Evolutionary conservation across 2,329 filamentous ascomycete species (phyloP).

Genomic region (Alternaria hordeiaustralica): DNA sequence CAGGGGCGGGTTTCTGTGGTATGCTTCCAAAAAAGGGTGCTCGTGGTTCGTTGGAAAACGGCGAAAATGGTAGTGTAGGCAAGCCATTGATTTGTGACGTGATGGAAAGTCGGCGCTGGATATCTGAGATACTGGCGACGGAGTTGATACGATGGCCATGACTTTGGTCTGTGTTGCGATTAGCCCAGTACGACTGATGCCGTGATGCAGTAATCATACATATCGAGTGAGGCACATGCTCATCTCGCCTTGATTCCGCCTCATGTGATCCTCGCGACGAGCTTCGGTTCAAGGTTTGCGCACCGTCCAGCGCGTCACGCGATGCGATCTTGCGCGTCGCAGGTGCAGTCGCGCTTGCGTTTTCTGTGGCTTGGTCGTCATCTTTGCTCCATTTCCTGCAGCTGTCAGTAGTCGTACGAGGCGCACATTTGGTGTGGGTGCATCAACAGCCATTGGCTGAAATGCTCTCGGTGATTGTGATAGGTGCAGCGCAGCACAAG

Average conservation of each 20-base stretch:
- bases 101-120: conserved; percentile 55
- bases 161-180: conserved; percentile 53
- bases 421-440: conserved; percentile 3
- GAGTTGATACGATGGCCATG: conserved; percentile 52
- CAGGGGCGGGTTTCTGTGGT: conserved; percentile 52
- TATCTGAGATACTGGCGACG: conserved; percentile 49
- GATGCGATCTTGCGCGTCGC: conserved; percentile 49
- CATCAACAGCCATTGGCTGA: conserved; percentile 9
- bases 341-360: conserved; percentile 25
- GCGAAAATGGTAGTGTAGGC: conserved; percentile 45
- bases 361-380: conserved; percentile 43
- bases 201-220: conserved; percentile 56
- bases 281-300: conserved; percentile 38
- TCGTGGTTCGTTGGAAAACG: conserved; percentile 39
- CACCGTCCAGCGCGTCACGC: conserved; percentile 46
- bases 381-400: conserved; percentile 53
- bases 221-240: conserved; percentile 69
- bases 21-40: conserved; percentile 55
- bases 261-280: conserved; percentile 50
- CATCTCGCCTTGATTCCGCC: conserved; percentile 57
- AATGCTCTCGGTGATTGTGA: conserved; percentile 18
- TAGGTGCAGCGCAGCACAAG: conserved; percentile 22
- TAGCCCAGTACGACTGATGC: conserved; percentile 20
- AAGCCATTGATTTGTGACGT: conserved; percentile 44
- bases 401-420: conserved; percentile 27